Evolutionary conservation across 2,329 filamentous ascomycete genomes (phyloP).

Genomic region (Apiospora hydei): DNA sequence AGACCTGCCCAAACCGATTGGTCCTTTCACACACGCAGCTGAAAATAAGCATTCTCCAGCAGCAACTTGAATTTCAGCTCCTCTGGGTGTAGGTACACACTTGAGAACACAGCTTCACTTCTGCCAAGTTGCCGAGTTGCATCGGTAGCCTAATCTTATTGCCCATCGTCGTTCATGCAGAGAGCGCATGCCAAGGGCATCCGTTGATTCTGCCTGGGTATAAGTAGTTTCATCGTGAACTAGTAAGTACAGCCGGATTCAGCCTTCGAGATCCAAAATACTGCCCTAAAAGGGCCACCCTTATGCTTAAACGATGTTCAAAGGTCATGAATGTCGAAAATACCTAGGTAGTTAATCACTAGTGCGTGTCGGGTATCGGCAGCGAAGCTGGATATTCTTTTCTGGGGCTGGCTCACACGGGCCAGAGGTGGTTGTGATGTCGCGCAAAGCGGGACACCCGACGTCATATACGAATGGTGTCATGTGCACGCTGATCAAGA

Average conservation of each 20-base stretch:
- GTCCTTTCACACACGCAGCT: neutral
- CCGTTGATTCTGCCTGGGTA: slow-evolving; percentile 2
- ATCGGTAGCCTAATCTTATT: neutral
- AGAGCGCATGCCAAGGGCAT: neutral
- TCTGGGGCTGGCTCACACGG: neutral
- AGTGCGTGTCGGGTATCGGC: neutral
- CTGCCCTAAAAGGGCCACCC: neutral
- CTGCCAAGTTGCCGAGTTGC: neutral
- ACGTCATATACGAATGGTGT: neutral
- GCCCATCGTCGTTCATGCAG: neutral
- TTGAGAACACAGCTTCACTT: neutral
- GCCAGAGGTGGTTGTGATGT: neutral
- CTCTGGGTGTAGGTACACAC: too few species aligned
- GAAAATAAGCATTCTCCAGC: neutral
- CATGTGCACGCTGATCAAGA: neutral
- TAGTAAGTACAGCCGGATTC: neutral
- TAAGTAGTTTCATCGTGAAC: neutral
- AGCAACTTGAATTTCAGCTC: neutral
- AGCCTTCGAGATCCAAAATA: neutral
- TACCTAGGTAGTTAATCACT: neutral
- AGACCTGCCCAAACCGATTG: neutral
- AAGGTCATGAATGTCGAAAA: neutral
- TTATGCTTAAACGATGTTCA: neutral
- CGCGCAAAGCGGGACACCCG: too few species aligned
- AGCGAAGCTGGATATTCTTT: neutral